Evolutionary conservation across 2,329 filamentous ascomycete genomes (phyloP).

Genomic region (Penicillium capsulatum): DNA sequence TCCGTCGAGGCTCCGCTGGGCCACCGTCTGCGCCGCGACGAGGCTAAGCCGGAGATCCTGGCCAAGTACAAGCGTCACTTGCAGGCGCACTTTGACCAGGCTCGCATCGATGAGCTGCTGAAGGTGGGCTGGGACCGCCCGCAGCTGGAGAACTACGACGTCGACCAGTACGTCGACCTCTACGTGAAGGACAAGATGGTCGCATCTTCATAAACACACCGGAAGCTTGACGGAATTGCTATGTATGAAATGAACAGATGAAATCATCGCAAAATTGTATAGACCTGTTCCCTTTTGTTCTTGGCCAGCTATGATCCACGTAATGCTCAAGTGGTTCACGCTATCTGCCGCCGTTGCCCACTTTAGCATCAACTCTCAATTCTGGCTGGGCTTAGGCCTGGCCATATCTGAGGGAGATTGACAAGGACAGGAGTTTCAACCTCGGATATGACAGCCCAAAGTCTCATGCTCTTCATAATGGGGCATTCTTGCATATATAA

Average conservation of each 20-base stretch:
- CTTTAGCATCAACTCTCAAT: too few species aligned
- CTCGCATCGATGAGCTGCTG: slow-evolving; percentile 76
- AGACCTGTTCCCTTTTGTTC: too few species aligned
- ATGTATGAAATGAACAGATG: background rate
- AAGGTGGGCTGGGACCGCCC: slow-evolving; percentile 70
- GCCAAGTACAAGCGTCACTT: slow-evolving; percentile 94
- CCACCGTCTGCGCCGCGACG: slow-evolving; percentile 83
- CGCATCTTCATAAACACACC: slow-evolving; percentile 12
- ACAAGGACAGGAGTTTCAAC: too few species aligned
- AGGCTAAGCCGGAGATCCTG: slow-evolving; percentile 96
- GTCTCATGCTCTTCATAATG: too few species aligned
- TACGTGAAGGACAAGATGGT: slow-evolving; percentile 58
- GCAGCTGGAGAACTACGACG: slow-evolving; percentile 71
- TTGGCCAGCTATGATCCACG: too few species aligned
- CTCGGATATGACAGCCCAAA: too few species aligned
- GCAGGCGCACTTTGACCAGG: slow-evolving; percentile 71
- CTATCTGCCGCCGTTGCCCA: too few species aligned
- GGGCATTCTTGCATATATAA: too few species aligned
- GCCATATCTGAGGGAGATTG: too few species aligned
- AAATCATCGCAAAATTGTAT: background rate
- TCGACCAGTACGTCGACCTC: slow-evolving; percentile 92
- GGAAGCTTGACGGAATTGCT: slow-evolving; percentile 6
- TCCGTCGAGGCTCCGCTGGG: slow-evolving; percentile 92
- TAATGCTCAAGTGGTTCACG: too few species aligned
- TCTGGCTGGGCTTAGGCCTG: too few species aligned